These are phyloP conservation scores for Triadica sebifera DNA, from an alignment of 345 rosid genomes.

Conservation along the genomic window DNA sequence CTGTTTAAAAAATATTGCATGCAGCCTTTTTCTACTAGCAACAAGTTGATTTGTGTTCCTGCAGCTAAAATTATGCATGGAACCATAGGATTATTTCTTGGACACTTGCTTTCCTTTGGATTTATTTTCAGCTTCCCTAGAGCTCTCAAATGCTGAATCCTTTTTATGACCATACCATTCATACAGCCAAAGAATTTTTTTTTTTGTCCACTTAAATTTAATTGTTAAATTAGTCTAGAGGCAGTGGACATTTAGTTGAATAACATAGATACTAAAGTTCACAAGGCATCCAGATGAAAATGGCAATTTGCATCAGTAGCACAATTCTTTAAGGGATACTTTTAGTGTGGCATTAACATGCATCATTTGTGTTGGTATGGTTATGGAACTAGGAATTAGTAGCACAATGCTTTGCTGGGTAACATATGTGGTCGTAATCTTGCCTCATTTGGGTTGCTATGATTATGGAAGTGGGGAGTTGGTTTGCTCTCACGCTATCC, in stretches of 20 bases:
- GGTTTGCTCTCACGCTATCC: neutral
- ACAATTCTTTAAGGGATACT: neutral
- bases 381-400: neutral
- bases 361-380: neutral
- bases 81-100: neutral
- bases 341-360: neutral
- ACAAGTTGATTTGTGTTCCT: neutral
- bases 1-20: no score
- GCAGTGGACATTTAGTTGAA: neutral
- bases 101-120: neutral
- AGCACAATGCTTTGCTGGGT: neutral
- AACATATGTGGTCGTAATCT: neutral
- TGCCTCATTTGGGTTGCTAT: neutral
- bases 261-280: neutral
- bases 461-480: neutral
- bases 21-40: neutral
- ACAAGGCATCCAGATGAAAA: neutral
- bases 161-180: neutral
- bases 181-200: neutral
- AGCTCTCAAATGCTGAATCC: neutral
- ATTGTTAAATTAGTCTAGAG: no score
- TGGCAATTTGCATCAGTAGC: neutral
- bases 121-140: neutral
- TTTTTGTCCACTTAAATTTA: neutral
- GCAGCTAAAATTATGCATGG: neutral